Percentiles rank a stretch among this genome's conserved stretches.
Evolutionary conservation across 1,284 basidiomycete genomes (phyloP).

Genomic region (Irpex rosettiformis): DNA sequence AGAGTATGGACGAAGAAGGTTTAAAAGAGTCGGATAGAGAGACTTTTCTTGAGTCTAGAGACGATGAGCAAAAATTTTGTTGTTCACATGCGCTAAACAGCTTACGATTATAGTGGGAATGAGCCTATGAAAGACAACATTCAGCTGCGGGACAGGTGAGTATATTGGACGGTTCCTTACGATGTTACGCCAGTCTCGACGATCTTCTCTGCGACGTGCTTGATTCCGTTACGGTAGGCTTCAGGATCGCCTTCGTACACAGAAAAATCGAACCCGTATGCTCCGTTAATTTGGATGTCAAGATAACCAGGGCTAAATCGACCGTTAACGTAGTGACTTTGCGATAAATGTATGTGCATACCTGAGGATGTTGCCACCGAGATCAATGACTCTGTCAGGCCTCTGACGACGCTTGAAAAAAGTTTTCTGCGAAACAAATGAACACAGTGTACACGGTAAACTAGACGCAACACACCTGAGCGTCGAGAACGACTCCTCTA

Average conservation of each 20-base stretch:
- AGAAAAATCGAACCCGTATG: slow-evolving; percentile 88
- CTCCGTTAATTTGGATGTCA: slow-evolving; percentile 85
- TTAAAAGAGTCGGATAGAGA: slow-evolving; percentile 65
- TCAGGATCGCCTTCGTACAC: slow-evolving; percentile 70
- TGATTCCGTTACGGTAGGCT: slow-evolving; percentile 66
- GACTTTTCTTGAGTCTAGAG: slow-evolving; percentile 70
- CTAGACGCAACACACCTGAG: slow-evolving; percentile 47
- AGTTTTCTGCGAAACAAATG: slow-evolving; percentile 43
- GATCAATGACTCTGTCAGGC: slow-evolving; percentile 59
- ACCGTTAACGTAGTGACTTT: background rate
- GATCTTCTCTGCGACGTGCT: slow-evolving; percentile 69
- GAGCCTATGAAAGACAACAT: slow-evolving; percentile 37
- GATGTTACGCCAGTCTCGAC: slow-evolving; percentile 87
- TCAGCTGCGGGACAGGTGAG: background rate
- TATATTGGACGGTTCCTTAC: slow-evolving; percentile 30
- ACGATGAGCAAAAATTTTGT: background rate
- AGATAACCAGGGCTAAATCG: slow-evolving; percentile 65
- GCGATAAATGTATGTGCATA: slow-evolving; percentile 22
- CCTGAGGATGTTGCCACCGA: slow-evolving; percentile 74
- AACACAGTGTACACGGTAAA: background rate
- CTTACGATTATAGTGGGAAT: slow-evolving; percentile 71
- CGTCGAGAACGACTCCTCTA: slow-evolving; percentile 66
- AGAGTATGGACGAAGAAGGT: slow-evolving; percentile 60
- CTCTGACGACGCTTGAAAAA: slow-evolving; percentile 63
- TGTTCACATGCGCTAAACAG: background rate